Base-by-base conservation (phyloP, 2,329 filamentous ascomycete species). In the Harringtonia aguacate region DNA sequence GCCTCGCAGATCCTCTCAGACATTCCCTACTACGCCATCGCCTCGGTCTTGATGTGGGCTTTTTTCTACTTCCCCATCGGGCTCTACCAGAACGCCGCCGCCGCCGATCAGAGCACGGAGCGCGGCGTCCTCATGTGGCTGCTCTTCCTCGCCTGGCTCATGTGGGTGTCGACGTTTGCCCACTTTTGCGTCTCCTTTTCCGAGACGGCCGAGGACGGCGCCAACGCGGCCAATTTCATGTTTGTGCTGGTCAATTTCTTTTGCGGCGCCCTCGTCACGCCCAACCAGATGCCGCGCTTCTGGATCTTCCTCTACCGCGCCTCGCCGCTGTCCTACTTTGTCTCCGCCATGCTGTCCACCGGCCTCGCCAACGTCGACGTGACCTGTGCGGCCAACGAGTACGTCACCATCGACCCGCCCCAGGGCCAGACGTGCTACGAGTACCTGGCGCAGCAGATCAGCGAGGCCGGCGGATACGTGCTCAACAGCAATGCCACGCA, bases 11-110 rank as follows among this genome's bases (percentile, higher is more conserved):
- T 94, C 51, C 65, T 87, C 27, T 85, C 89, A 46, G 88, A 95
- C 59, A 66, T 95, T 2, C 85, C 86, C 0, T 95, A 84, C 79
- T 86, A 92, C 57, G 92, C 49, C 81, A 67, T 0, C 63, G 85
- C 0, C 76, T 86, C 49, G 73, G 70, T 85, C 31, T 63, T 86
- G 4, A 75, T 80, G 51, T 68, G 72, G 50, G 68, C 79, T 47
- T 67, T 78, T 59, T 89, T 84, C 76, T 94, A 94, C 68, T 94
- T 88, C 58, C 86, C 86, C 2, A 75, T 92, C 43, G 85, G 85
- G 2, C 72, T 90, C 8, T 79, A 86, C 60, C 63, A 66, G 47
- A 89, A 89, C 55, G 83, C 84, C 3, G 64, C 70, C 15, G 67
- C 68, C 2, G 76, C 77, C 5, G 72, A 72, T 46, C 65, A 77